Evolutionary conservation across 2,329 filamentous ascomycete genomes (phyloP).

Genomic region (Tolypocladium paradoxum): DNA sequence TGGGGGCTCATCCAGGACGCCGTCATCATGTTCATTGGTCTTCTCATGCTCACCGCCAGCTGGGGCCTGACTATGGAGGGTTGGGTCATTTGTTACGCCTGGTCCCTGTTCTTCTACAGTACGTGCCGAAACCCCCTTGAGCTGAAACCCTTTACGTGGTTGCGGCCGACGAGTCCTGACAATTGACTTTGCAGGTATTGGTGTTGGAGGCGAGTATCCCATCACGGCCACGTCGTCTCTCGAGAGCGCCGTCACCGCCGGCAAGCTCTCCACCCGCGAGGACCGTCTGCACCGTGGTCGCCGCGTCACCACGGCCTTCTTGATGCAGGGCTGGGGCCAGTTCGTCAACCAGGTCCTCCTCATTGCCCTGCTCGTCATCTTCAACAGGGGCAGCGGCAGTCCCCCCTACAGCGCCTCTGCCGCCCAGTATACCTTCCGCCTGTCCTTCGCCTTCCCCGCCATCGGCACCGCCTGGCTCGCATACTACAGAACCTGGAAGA

Average conservation of each 20-base stretch:
- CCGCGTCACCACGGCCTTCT: conserved; percentile 88
- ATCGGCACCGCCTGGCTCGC: conserved; percentile 87
- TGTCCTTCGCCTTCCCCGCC: conserved; percentile 86
- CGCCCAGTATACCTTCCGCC: conserved; percentile 81
- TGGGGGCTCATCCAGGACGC: conserved; percentile 96
- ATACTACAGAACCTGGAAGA: conserved; percentile 93
- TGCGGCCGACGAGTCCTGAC: neutral
- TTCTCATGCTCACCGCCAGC: conserved; percentile 81
- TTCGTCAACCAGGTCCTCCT: conserved; percentile 87
- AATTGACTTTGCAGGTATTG: conserved; percentile 27
- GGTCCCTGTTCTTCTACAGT: conserved; percentile 73
- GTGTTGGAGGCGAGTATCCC: conserved; percentile 80
- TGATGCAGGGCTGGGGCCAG: conserved; percentile 99
- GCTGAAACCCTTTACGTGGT: neutral
- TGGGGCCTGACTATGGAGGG: conserved; percentile 83
- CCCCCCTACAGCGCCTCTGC: conserved; percentile 69
- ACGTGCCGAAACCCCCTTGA: neutral
- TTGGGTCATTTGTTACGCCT: conserved; percentile 96
- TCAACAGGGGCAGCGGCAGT: conserved; percentile 65
- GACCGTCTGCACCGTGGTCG: conserved; percentile 92
- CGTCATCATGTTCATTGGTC: conserved; percentile 81
- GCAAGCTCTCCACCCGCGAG: conserved; percentile 79
- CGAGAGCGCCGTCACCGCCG: conserved; percentile 78
- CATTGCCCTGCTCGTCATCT: conserved; percentile 76
- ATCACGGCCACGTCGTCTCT: conserved; percentile 95